Base-by-base conservation (phyloP, 768 basidiomycete genomes). In the Tulasnella sp. region DNA sequence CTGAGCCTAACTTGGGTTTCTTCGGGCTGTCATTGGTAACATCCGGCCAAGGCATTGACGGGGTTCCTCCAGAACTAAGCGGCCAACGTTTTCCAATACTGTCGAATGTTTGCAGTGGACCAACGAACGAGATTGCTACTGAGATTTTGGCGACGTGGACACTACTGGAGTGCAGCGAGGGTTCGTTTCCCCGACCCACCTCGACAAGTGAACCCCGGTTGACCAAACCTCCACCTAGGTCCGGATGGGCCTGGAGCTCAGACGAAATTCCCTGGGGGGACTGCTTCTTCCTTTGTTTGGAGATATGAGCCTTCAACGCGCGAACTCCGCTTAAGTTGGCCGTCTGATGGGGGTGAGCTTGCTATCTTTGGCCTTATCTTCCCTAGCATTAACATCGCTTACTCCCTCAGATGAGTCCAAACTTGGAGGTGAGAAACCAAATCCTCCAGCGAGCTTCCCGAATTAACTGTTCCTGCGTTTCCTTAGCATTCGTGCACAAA, bases 21-120 rank as follows among this genome's bases (percentile, higher is more conserved):
- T 69, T 69, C 34, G 64, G 64, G 5, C 28, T 69, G 18, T 69
- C 64, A 28, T 69, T 69, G n/a, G 28, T 69, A 9, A 34, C 64
- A 6, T 11, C 64, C 1, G 64, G 14, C 64, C 64, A 34, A 34
- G 34, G 34, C n/a, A 69, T 6, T 14, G 64, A 18, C 28, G 8
- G 64, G 5, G 64, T 69, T n/a, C 64, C 64, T 37, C 64, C 64
- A 5, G 64, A 69, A 34, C 64, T 69, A 28, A 69, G 64, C 28
- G 64, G 64, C 11, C 22, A 28, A n/a, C 64, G 64, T 69, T 69
- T 34, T 12, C 64, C 64, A n/a, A 69, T 69, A 2, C 31, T 69
- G 64, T 69, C 64, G 8, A 69, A 69, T 69, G 12, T 69, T 69
- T 69, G 64, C 28, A 69, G 34, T 69, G 64, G 64, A 34, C 64